Evolutionary conservation across 2,329 filamentous ascomycete species (phyloP).

Genomic region (Lomentospora prolificans): DNA sequence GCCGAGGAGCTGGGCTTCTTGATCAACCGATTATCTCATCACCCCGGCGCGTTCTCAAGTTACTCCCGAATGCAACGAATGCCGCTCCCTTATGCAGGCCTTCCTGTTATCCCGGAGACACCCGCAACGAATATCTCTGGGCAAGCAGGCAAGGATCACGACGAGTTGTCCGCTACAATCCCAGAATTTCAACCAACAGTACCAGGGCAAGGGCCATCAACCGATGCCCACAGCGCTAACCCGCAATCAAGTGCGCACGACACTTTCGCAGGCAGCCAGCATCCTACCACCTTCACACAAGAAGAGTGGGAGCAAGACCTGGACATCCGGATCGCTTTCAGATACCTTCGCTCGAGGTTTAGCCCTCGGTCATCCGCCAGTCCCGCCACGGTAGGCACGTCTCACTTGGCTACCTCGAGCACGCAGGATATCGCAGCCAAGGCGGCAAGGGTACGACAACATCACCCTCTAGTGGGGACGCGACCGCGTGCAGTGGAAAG

Average conservation of each 20-base stretch:
- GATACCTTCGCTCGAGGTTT: conserved; percentile 72
- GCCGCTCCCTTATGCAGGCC: conserved; percentile 66
- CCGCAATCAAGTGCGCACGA: background rate
- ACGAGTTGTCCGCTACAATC: conserved; percentile 43
- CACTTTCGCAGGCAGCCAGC: background rate
- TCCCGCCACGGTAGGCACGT: conserved; percentile 30
- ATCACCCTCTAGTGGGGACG: conserved; percentile 74
- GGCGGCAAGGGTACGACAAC: conserved; percentile 73
- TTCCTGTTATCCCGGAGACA: conserved; percentile 54
- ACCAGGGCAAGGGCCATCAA: conserved; percentile 19
- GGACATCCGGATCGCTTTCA: conserved; percentile 85
- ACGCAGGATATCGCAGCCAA: conserved; percentile 62
- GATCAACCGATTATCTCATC: conserved; percentile 66
- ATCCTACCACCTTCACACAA: conserved; percentile 38
- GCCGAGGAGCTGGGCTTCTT: conserved; percentile 78
- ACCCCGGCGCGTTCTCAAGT: conserved; percentile 81
- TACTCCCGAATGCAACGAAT: conserved; percentile 58
- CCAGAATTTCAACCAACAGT: conserved; percentile 41
- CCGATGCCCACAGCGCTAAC: background rate
- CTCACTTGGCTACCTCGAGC: conserved; percentile 38
- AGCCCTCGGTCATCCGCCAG: conserved; percentile 36
- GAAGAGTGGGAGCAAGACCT: conserved; percentile 93
- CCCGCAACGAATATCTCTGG: conserved; percentile 19
- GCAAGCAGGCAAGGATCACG: background rate
- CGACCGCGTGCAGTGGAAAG: conserved; percentile 40